A percentile compares a stretch with the other conserved stretches of the same genome.
These are phyloP conservation scores for Aspergillus baeticus DNA, from an alignment of 495 filamentous ascomycete species.

Conservation along the genomic window DNA sequence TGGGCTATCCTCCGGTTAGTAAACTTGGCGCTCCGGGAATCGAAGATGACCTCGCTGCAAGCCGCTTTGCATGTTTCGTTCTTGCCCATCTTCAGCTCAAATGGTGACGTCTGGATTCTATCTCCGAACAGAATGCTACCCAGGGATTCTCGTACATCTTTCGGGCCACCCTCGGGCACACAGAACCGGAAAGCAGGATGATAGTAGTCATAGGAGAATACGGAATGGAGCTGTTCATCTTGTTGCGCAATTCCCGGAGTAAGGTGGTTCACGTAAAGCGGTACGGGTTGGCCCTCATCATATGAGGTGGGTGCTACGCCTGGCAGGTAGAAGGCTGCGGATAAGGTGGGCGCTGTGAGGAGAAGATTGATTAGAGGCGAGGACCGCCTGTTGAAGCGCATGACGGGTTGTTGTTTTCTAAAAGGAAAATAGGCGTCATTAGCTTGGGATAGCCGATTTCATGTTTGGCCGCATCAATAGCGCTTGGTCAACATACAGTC, in stretches of 20 bases:
- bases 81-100: constrained; percentile 76
- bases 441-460: constrained; percentile 14
- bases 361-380: constrained; percentile 30
- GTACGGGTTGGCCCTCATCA: constrained; percentile 69
- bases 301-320: constrained; percentile 96
- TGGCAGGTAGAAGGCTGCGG: constrained; percentile 89
- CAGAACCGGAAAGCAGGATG: constrained; percentile 85
- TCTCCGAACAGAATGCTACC: constrained; percentile 97
- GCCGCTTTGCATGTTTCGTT: constrained; percentile 85
- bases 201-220: constrained; percentile 95
- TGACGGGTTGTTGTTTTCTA: constrained; percentile 28
- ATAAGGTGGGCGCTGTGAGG: constrained; percentile 43
- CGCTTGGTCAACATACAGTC: constrained; percentile 16
- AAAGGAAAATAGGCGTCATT: constrained; percentile 9
- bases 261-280: constrained; percentile 87
- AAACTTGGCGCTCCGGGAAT: constrained; percentile 67
- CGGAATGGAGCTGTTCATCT: constrained; percentile 81
- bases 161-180: constrained; percentile 67
- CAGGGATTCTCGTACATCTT: constrained; percentile 79
- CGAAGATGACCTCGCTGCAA: constrained; percentile 65
- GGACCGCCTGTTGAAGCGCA: constrained; percentile 38
- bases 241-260: constrained; percentile 74
- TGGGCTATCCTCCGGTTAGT: constrained; percentile 78
- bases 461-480: constrained; percentile 12
- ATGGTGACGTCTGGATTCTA: constrained; percentile 88